A percentile compares a stretch with the other conserved stretches of the same genome.
Evolutionary conservation across 192 early-diverging fungal species (phyloP).

Genomic region (Rhizophagus prolifer): DNA sequence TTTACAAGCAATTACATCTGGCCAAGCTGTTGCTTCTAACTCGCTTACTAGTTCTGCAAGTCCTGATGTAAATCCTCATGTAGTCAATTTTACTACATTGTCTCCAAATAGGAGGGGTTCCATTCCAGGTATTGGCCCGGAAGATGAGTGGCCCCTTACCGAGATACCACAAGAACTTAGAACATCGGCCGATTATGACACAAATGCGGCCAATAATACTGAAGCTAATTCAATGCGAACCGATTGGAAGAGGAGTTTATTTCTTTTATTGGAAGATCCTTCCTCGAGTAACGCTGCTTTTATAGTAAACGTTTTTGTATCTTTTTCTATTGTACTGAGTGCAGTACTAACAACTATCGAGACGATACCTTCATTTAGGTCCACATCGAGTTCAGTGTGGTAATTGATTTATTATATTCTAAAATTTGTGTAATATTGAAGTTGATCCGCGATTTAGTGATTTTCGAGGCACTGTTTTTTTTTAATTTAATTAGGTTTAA

Average conservation of each 20-base stretch:
- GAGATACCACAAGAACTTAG: conserved; percentile 44
- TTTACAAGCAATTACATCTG: not conserved
- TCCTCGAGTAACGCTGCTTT: conserved; percentile 72
- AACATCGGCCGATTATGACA: conserved; percentile 32
- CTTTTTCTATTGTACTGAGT: conserved; percentile 70
- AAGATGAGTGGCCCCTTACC: conserved; percentile 44
- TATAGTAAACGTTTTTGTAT: conserved; percentile 69
- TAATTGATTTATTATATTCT: conserved; percentile 30
- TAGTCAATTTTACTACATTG: not conserved
- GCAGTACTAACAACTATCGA: conserved; percentile 76
- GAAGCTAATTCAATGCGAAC: conserved; percentile 47
- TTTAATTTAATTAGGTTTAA: conserved; percentile 50
- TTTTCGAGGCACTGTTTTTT: not conserved
- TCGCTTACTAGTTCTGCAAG: not conserved
- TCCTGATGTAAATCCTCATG: not conserved
- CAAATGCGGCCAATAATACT: conserved; percentile 41
- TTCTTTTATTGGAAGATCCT: conserved; percentile 74
- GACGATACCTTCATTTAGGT: conserved; percentile 74
- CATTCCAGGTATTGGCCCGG: conserved; percentile 25
- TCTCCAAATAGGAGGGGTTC: conserved; percentile 8
- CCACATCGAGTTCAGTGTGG: conserved; percentile 54
- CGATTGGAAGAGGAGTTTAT: conserved; percentile 59
- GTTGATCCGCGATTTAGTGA: not conserved
- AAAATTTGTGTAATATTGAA: conserved; percentile 31
- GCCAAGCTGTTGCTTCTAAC: not conserved